phyloP scores from a whole-genome alignment of 164 flowering plant genomes.

The Brasenia schreberi region DNA sequence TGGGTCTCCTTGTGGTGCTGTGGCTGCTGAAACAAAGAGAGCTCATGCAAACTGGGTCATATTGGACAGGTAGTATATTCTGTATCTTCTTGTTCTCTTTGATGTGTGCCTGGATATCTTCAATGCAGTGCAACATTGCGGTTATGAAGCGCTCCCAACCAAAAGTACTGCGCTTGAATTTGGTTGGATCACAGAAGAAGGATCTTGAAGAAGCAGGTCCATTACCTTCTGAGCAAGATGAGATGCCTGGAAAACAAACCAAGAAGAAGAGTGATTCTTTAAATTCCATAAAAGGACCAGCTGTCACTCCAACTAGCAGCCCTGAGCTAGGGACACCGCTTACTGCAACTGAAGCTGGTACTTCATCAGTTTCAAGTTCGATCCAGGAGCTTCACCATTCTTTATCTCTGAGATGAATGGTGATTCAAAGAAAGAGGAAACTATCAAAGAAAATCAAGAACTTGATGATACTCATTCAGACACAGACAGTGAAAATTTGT shows the following conservation, averaged over 20 bases:
- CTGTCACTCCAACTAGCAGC: constrained; percentile 77
- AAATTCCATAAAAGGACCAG: constrained; percentile 39
- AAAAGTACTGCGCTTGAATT: constrained; percentile 73
- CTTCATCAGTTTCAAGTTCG: constrained; percentile 72
- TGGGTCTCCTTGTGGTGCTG: constrained; percentile 83
- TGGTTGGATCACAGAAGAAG: constrained; percentile 33
- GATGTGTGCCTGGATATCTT: background rate
- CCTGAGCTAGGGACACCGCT: constrained; percentile 60
- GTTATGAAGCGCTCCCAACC: constrained; percentile 60
- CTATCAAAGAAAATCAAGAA: constrained; percentile 8
- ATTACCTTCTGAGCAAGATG: constrained; percentile 20
- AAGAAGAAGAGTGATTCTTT: constrained; percentile 12
- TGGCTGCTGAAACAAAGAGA: constrained; percentile 79
- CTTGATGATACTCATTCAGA: constrained; percentile 50
- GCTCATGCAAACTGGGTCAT: constrained; percentile 86
- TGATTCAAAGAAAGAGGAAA: constrained; percentile 20
- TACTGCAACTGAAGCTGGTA: constrained; percentile 54
- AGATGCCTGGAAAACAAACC: background rate
- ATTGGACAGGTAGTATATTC: constrained; percentile 63
- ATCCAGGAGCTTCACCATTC: constrained; percentile 56
- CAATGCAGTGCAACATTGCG: constrained; percentile 74
- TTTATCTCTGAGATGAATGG: constrained; percentile 24
- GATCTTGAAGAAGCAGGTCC: constrained; percentile 17
- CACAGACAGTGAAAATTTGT: constrained; percentile 32
- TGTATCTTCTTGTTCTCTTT: too few relatives aligned